phyloP scores from a whole-genome alignment of 2,329 filamentous ascomycete genomes.

The Leptographium radiaticola region DNA sequence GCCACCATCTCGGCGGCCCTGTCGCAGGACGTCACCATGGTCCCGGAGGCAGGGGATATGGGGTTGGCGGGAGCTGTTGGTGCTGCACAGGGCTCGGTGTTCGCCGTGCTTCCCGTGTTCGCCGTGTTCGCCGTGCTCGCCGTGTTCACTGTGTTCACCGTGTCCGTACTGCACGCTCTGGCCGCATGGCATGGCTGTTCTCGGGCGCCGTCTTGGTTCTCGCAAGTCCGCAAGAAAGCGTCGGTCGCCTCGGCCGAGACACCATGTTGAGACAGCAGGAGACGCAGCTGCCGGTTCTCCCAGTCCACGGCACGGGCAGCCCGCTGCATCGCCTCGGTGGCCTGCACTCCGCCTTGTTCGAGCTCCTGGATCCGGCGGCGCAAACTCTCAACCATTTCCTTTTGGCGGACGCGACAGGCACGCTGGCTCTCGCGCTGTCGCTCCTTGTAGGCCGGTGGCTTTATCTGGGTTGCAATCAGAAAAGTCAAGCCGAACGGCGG shows the following conservation, averaged over 20 bases:
- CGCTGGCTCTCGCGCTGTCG: constrained; percentile 37
- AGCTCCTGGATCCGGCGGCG: constrained; percentile 32
- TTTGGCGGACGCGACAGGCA: constrained; percentile 35
- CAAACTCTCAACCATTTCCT: constrained; percentile 34
- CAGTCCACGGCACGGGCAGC: constrained; percentile 34
- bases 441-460: background rate
- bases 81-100: no score
- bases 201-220: no score
- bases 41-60: no score
- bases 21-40: background rate
- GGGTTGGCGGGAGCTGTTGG: no score
- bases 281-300: constrained; percentile 33
- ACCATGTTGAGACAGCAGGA: constrained; percentile 10
- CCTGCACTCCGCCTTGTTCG: constrained; percentile 33
- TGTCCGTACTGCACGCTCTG: no score
- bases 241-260: background rate
- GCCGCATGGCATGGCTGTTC: no score
- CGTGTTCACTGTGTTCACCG: no score
- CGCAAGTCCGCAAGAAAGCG: no score
- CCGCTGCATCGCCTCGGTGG: constrained; percentile 39
- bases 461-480: background rate
- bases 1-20: background rate
- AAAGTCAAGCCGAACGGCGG: background rate
- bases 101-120: no score
- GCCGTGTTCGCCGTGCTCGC: no score